Evolutionary conservation across 1,139 yeast species (phyloP), one percentile per base, ranked within the genome.

Genomic region (Nakaseomyces kungkrabaensis): DNA sequence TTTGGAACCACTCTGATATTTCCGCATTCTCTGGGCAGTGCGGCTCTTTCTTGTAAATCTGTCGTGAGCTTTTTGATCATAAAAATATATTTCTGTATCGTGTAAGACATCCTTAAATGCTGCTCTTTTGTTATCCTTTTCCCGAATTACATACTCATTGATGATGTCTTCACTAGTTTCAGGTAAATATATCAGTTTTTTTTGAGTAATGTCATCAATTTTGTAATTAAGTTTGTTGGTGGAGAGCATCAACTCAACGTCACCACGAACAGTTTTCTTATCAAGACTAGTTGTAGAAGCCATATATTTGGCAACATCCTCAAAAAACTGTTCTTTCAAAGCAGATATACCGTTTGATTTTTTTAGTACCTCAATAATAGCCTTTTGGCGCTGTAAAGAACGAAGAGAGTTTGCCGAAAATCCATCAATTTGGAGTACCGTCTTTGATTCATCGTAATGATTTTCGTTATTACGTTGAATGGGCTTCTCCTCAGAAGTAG

Each of bases 61-160:
- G 33, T 60, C 55, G 46, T 62, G 59, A 42, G 60, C 66, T 2
- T 57, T 57, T 48, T 62, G 61, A 50, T 65, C 69, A 43, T 63
- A 65, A 43, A 65, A 65, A 48, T 59, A 65, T n/a, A 66, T 53
- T 50, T 63, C 68, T 2, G 66, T 59, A 37, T 59, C 59, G 41
- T 61, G 61, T 8, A 64, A 50, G 24, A 62, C 56, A 52, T 63
- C 66, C 24, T 53, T 56, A 37, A 57, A 59, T 25, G 53, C 48
- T 4, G 52, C 52, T 44, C 59, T 63, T 46, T 58, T 62, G 22
- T 48, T 54, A 41, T 61, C 67, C 45, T 62, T 64, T 33, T 61
- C 59, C 8, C 52, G 52, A 7, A 51, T 47, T 9, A 64, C 36
- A 49, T 58, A 59, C 13, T 52, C 49, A 2, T 52, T 52, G 9